These are phyloP conservation scores for Meyerozyma carpophila DNA, from an alignment of 1,139 yeast species.

Conservation along the genomic window DNA sequence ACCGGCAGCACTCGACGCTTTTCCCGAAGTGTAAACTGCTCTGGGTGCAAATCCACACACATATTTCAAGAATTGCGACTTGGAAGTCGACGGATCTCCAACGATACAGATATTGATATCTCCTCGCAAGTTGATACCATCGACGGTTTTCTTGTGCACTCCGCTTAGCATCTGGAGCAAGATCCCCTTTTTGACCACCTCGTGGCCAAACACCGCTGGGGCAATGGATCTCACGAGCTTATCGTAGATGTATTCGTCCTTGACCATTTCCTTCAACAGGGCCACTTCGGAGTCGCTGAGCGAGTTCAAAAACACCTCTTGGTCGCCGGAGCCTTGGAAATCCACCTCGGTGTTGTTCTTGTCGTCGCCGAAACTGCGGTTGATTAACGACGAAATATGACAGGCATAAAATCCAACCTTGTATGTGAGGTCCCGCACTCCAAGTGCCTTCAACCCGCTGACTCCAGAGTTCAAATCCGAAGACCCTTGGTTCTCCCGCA, in stretches of 20 bases:
- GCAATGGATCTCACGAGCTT: conserved; percentile 87
- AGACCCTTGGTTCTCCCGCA: conserved; percentile 57
- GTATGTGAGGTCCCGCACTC: conserved; percentile 92
- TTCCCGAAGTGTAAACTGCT: conserved; percentile 96
- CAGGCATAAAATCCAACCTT: conserved; percentile 89
- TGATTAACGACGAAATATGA: conserved; percentile 63
- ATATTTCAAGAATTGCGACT: conserved; percentile 92
- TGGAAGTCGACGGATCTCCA: conserved; percentile 98
- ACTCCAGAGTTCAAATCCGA: conserved; percentile 84
- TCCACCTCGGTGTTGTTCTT: conserved; percentile 20
- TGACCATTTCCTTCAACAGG: conserved; percentile 87
- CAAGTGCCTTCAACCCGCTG: conserved; percentile 77
- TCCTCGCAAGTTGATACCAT: conserved; percentile 94
- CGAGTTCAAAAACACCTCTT: conserved; percentile 73
- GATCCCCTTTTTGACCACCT: conserved; percentile 87
- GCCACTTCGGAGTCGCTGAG: conserved; percentile 78
- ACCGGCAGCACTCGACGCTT: conserved; percentile 98
- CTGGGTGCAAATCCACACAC: conserved; percentile 91
- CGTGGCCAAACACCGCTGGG: conserved; percentile 97
- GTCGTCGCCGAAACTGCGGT: conserved; percentile 38
- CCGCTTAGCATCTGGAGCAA: conserved; percentile 89
- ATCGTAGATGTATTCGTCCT: conserved; percentile 79
- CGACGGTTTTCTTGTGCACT: conserved; percentile 90
- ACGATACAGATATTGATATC: conserved; percentile 95
- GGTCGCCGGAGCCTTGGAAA: conserved; percentile 49